Conservation (phyloP, 2,329 filamentous ascomycete species). For the Calonectria crousiana region DNA sequence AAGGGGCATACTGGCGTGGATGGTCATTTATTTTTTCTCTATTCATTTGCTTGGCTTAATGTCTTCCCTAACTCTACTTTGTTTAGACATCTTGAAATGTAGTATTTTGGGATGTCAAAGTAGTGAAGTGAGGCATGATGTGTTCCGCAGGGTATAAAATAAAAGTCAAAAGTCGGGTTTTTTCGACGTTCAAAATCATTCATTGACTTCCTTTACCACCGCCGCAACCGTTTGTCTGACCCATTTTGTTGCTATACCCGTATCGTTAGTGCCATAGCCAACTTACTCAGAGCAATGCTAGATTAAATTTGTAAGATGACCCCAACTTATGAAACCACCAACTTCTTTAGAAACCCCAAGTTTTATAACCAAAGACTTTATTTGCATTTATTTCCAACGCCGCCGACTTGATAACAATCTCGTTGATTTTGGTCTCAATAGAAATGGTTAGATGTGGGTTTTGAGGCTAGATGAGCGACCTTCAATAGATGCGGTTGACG, state of each 20-base stretch:
- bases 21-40: slow-evolving; percentile 43
- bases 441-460: too few relatives aligned
- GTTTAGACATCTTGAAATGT: slow-evolving; percentile 6
- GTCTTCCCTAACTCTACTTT: slow-evolving; percentile 8
- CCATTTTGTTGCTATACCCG: not conserved
- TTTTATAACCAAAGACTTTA: too few relatives aligned
- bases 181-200: slow-evolving; percentile 25
- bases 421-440: too few relatives aligned
- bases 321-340: not conserved
- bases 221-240: not conserved
- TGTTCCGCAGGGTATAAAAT: slow-evolving; percentile 27
- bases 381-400: too few relatives aligned
- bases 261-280: not conserved
- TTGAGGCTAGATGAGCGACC: too few relatives aligned
- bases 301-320: not conserved
- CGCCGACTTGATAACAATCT: too few relatives aligned
- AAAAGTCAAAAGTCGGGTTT: slow-evolving; percentile 24
- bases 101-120: not conserved
- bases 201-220: not conserved
- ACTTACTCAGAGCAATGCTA: not conserved
- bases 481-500: too few relatives aligned
- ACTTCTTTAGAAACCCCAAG: not conserved
- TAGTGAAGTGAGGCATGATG: slow-evolving; percentile 17
- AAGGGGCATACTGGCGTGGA: slow-evolving; percentile 50
- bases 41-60: slow-evolving; percentile 34